phyloP scores from a whole-genome alignment of 768 basidiomycete genomes.

The Pisolithus albus region DNA sequence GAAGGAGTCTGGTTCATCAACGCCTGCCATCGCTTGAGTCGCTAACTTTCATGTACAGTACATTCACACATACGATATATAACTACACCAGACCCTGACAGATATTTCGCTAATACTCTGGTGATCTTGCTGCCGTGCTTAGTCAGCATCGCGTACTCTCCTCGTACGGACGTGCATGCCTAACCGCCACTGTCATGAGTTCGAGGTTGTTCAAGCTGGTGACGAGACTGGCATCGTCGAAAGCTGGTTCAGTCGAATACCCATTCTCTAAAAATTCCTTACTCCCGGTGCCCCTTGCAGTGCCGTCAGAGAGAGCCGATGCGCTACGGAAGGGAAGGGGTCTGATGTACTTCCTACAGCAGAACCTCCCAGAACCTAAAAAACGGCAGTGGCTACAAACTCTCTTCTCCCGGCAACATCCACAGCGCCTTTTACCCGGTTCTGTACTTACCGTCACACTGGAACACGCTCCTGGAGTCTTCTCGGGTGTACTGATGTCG shows the following conservation, averaged over 20 bases:
- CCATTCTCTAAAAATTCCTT: slow-evolving; percentile 71
- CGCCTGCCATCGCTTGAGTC: slow-evolving; percentile 79
- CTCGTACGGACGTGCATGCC: too few relatives aligned
- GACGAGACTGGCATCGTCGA: slow-evolving; percentile 21
- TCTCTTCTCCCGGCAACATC: slow-evolving; percentile 67
- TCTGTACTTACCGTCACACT: slow-evolving; percentile 80
- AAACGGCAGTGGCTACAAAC: slow-evolving; percentile 62
- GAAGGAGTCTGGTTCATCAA: slow-evolving; percentile 67
- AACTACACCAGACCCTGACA: too few relatives aligned
- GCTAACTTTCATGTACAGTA: slow-evolving; percentile 57
- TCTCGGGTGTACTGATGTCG: slow-evolving; percentile 84
- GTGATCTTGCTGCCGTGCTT: background rate
- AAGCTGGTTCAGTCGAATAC: slow-evolving; percentile 31
- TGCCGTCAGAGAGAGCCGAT: slow-evolving; percentile 31
- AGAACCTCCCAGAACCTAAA: slow-evolving; percentile 57
- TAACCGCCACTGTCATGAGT: slow-evolving; percentile 8
- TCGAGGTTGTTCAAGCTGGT: slow-evolving; percentile 7
- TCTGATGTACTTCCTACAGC: slow-evolving; percentile 67
- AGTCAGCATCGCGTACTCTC: background rate
- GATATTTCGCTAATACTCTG: too few relatives aligned
- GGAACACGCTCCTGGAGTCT: slow-evolving; percentile 70
- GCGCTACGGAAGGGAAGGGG: slow-evolving; percentile 63
- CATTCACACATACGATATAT: too few relatives aligned
- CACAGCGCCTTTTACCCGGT: slow-evolving; percentile 66
- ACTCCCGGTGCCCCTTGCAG: slow-evolving; percentile 39